Evolutionary conservation across 225 moss, liverwort and hornwort genomes (phyloP).

Genomic region (Takakia lepidozioides): DNA sequence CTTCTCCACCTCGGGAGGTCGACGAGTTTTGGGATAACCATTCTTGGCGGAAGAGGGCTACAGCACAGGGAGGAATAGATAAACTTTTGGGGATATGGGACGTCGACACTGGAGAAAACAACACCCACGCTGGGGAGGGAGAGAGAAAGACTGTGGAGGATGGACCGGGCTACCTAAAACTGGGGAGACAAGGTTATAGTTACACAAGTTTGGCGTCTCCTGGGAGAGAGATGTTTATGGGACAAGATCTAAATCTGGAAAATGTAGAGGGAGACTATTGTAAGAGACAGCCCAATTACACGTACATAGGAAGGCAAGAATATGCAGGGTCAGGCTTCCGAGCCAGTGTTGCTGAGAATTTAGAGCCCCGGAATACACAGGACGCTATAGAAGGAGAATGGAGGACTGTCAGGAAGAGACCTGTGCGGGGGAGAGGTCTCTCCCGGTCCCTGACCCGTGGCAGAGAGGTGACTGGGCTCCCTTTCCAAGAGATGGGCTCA

Average conservation of each 20-base stretch:
- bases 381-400: conserved; percentile 49
- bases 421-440: conserved; percentile 49
- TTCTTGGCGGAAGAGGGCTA: too few species aligned
- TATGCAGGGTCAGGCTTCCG: not conserved
- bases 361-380: not conserved
- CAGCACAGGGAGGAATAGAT: too few species aligned
- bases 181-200: too few species aligned
- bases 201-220: too few species aligned
- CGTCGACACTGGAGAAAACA: too few species aligned
- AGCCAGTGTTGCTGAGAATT: not conserved
- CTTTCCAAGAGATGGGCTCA: conserved; percentile 10
- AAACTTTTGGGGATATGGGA: too few species aligned
- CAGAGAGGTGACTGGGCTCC: conserved; percentile 12
- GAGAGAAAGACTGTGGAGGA: too few species aligned
- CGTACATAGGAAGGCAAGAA: not conserved
- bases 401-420: conserved; percentile 68
- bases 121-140: too few species aligned
- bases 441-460: too few species aligned
- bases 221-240: not conserved
- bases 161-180: too few species aligned
- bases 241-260: not conserved
- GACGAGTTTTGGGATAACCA: too few species aligned
- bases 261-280: not conserved
- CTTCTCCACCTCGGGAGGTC: too few species aligned
- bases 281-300: not conserved